Conservation (phyloP, 345 rosid genomes). For the Erucastrum elatum region DNA sequence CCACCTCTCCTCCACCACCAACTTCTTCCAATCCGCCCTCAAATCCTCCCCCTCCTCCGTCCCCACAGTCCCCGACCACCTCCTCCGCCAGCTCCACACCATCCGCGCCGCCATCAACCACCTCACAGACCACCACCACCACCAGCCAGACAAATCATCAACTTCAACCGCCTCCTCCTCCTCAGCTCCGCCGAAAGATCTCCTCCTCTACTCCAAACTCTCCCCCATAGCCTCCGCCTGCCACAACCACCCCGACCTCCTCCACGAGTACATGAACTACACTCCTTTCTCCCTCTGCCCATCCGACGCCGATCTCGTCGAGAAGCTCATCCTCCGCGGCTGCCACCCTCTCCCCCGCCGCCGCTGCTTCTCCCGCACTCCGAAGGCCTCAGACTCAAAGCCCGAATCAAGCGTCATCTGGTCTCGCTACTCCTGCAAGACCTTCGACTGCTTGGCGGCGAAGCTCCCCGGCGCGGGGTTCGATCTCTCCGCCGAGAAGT, state of each 20-base stretch:
- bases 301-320: constrained; percentile 67
- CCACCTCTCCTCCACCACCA: constrained; percentile 78
- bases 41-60: constrained; percentile 48
- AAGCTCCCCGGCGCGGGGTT: constrained; percentile 59
- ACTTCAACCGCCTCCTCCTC: constrained; percentile 27
- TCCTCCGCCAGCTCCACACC: constrained; percentile 76
- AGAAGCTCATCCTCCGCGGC: constrained; percentile 82
- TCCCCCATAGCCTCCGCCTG: constrained; percentile 90
- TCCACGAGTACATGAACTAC: constrained; percentile 83
- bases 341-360: constrained; percentile 99
- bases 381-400: constrained; percentile 40
- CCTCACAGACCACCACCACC: constrained; percentile 82
- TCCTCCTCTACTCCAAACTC: constrained; percentile 74
- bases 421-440: constrained; percentile 71
- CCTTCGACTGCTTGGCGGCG: constrained; percentile 63
- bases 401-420: constrained; percentile 71
- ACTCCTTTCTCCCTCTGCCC: constrained; percentile 86
- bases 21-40: constrained; percentile 51
- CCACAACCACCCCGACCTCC: constrained; percentile 81
- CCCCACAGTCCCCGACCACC: constrained; percentile 70
- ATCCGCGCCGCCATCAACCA: constrained; percentile 93
- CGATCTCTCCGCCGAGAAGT: constrained; percentile 52
- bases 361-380: constrained; percentile 89
- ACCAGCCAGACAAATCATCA: constrained; percentile 30
- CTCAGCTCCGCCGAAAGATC: constrained; percentile 63